phyloP scores from a whole-genome alignment of 441 rosid species.

The Flueggea neowawraea region DNA sequence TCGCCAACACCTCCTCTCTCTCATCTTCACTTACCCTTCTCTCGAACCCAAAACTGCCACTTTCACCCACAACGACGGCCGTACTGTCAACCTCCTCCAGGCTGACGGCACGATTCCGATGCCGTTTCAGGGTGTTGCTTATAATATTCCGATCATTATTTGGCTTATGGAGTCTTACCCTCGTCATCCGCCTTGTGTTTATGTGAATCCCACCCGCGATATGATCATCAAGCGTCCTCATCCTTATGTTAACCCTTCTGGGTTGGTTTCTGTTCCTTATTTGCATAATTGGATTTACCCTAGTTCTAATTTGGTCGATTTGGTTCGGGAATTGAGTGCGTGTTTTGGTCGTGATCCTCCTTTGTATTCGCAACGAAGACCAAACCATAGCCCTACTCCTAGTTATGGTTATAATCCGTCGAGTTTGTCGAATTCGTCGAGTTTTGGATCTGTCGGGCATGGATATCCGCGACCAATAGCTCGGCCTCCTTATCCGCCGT shows the following conservation, averaged over 20 bases:
- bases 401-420: conserved; percentile 10
- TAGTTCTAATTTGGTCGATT: conserved; percentile 85
- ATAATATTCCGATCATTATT: conserved; percentile 84
- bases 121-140: conserved; percentile 76
- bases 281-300: conserved; percentile 89
- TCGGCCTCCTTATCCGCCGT: conserved; percentile 52
- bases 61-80: conserved; percentile 97
- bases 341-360: conserved; percentile 84
- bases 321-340: conserved; percentile 52
- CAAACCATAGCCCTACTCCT: conserved; percentile 30
- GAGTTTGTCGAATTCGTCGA: conserved; percentile 24
- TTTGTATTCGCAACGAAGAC: conserved; percentile 79
- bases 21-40: conserved; percentile 61
- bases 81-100: conserved; percentile 88
- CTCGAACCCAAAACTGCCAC: conserved; percentile 87
- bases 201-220: conserved; percentile 89
- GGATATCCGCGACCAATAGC: conserved; percentile 29
- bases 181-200: conserved; percentile 84
- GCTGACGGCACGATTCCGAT: conserved; percentile 94
- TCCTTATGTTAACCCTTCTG: conserved; percentile 80
- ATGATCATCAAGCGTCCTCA: conserved; percentile 95
- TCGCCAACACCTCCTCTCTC: conserved; percentile 81
- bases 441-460: conserved; percentile 29
- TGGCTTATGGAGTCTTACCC: conserved; percentile 97
- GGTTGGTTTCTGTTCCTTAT: conserved; percentile 74